These are phyloP conservation scores for Alternaria ethzedia DNA, from an alignment of 2,329 filamentous ascomycete genomes.

Conservation along the genomic window DNA sequence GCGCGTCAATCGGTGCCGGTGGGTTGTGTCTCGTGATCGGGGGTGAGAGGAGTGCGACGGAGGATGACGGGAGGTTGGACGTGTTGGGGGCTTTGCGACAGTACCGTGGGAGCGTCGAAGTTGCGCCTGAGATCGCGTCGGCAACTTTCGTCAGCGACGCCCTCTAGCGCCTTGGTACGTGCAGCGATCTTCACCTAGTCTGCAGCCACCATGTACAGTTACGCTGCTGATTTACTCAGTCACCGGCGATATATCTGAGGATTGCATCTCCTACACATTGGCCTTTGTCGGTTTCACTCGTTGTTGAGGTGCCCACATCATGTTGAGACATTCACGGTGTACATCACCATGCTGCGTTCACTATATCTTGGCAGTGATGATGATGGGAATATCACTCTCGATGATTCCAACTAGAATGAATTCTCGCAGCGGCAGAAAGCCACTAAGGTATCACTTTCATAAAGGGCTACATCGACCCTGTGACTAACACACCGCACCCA, in stretches of 20 bases:
- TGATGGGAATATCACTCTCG: background rate
- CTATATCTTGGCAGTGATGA: background rate
- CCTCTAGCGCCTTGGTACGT: conserved; percentile 8
- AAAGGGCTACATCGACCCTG: conserved; percentile 4
- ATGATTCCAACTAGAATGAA: background rate
- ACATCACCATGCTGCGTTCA: background rate
- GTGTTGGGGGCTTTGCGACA: conserved; percentile 20
- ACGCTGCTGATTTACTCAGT: background rate
- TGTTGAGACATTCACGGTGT: background rate
- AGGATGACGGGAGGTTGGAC: conserved; percentile 5
- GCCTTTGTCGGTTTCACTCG: background rate
- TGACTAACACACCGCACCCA: background rate
- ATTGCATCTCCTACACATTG: background rate
- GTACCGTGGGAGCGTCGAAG: conserved; percentile 14
- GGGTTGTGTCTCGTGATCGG: conserved; percentile 1
- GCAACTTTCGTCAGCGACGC: conserved; percentile 19
- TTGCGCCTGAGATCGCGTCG: conserved; percentile 19
- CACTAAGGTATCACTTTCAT: conserved; percentile 24
- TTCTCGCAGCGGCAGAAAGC: conserved; percentile 1
- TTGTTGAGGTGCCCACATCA: background rate
- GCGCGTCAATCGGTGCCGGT: background rate
- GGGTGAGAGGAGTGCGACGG: conserved; percentile 13
- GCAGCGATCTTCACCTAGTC: background rate
- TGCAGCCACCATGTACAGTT: background rate
- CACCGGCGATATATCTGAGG: background rate